These are phyloP conservation scores for Pseudotsuga menziesii DNA, from an alignment of 75 land plant genomes.

Conservation along the genomic window DNA sequence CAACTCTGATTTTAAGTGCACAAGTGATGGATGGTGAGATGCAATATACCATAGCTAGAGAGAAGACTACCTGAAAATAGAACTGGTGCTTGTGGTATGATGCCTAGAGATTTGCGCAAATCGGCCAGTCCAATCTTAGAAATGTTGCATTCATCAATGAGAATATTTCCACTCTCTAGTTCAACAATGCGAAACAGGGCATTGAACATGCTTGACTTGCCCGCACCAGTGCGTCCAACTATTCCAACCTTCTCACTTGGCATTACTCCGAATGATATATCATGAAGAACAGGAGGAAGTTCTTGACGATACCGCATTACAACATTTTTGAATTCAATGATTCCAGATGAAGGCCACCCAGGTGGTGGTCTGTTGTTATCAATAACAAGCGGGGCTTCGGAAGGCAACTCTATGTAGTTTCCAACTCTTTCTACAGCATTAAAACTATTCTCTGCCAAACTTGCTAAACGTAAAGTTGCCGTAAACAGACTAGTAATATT, in stretches of 20 bases:
- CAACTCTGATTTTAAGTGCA: background rate
- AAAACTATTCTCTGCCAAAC: constrained; percentile 91
- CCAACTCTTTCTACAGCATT: constrained; percentile 94
- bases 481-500: constrained; percentile 83
- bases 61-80: constrained; percentile 78
- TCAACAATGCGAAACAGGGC: constrained; percentile 92
- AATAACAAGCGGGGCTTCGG: constrained; percentile 84
- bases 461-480: constrained; percentile 67
- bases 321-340: constrained; percentile 73
- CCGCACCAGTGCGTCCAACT: constrained; percentile 97
- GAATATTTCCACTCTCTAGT: constrained; percentile 71
- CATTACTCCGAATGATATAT: constrained; percentile 61
- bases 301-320: constrained; percentile 89
- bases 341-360: constrained; percentile 91
- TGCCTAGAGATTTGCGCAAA: constrained; percentile 75
- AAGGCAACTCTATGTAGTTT: constrained; percentile 77
- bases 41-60: constrained; percentile 5
- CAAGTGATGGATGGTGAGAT: background rate
- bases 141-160: constrained; percentile 81
- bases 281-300: constrained; percentile 85
- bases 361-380: constrained; percentile 86
- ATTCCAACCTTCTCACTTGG: constrained; percentile 87
- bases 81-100: constrained; percentile 96
- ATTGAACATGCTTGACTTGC: constrained; percentile 98
- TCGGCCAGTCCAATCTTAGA: constrained; percentile 72